phyloP scores from a whole-genome alignment of 169 alveolate species.

The Plasmodium relictum region DNA sequence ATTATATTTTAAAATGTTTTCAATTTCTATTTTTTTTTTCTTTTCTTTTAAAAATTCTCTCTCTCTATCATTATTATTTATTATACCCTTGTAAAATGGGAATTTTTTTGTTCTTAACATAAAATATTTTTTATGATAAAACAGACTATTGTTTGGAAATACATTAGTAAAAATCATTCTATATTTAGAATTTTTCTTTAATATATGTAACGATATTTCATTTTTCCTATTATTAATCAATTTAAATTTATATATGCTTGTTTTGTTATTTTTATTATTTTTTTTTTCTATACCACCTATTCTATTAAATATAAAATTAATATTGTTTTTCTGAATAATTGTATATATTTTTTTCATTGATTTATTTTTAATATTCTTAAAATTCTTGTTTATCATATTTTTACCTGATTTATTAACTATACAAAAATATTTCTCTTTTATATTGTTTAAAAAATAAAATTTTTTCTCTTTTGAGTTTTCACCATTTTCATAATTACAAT shows the following conservation, averaged over 20 bases:
- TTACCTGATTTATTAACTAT: no score
- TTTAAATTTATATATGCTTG: neutral
- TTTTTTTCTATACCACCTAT: neutral
- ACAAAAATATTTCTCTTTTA: no score
- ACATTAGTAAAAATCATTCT: no score
- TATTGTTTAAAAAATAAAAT: no score
- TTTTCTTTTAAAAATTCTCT: neutral
- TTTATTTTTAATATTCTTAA: neutral
- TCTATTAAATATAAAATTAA: neutral
- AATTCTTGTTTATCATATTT: slow-evolving; percentile 1
- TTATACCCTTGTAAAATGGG: no score
- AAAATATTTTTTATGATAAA: neutral
- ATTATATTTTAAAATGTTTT: no score
- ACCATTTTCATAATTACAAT: no score
- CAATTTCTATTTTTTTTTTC: neutral
- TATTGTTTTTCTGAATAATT: neutral
- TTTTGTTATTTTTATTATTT: neutral
- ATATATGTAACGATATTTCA: neutral
- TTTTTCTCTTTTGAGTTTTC: no score
- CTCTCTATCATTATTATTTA: no score
- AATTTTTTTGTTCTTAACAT: neutral
- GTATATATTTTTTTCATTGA: neutral
- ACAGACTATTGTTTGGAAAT: no score
- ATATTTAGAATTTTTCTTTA: neutral
- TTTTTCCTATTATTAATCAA: neutral